These are phyloP conservation scores for Colletotrichum tofieldiae DNA, from an alignment of 2,329 filamentous ascomycete genomes.

Conservation along the genomic window DNA sequence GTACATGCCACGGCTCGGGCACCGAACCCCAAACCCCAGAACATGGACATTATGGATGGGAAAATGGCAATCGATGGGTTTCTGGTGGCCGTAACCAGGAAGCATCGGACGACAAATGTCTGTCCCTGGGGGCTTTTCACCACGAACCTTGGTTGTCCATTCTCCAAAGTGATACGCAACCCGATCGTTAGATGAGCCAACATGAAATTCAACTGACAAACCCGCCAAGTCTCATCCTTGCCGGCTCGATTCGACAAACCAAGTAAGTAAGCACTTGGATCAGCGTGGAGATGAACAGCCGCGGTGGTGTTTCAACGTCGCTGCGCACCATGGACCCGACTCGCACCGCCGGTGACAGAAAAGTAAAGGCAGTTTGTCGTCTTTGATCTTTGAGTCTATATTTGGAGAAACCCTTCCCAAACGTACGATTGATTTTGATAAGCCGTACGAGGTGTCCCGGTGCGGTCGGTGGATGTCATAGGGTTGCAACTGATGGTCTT, in stretches of 20 bases:
- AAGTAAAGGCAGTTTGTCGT: not conserved
- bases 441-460: not conserved
- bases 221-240: conserved; percentile 4
- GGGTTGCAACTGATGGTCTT: not conserved
- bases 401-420: not conserved
- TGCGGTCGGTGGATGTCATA: not conserved
- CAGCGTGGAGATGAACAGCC: conserved; percentile 22
- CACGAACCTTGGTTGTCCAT: not conserved
- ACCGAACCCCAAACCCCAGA: not conserved
- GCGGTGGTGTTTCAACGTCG: conserved; percentile 25
- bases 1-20: not conserved
- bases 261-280: conserved; percentile 25
- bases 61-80: conserved; percentile 11
- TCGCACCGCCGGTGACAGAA: conserved; percentile 5
- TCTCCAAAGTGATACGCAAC: not conserved
- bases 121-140: not conserved
- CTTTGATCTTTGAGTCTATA: not conserved
- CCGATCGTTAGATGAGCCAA: not conserved
- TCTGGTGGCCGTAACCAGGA: not conserved
- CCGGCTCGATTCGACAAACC: not conserved
- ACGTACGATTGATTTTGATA: not conserved
- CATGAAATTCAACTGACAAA: not conserved
- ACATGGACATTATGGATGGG: conserved; percentile 30
- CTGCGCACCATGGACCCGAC: not conserved
- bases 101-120: not conserved